Conservation (phyloP, 2,329 filamentous ascomycete genomes). For the Venturia carpophila region DNA sequence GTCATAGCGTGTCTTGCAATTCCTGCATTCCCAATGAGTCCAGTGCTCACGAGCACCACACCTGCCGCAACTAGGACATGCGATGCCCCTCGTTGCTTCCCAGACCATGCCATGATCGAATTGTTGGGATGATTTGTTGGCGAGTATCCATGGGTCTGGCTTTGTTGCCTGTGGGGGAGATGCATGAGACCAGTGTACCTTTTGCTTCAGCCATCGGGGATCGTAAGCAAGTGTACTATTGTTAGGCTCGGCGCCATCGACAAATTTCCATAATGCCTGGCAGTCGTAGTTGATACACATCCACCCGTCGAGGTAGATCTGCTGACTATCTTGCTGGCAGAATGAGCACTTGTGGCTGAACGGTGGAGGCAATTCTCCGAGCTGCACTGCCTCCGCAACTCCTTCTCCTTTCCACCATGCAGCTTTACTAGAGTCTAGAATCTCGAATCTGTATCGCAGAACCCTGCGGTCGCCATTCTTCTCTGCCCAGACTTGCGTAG, state of each 20-base stretch:
- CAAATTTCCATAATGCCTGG: conserved; percentile 46
- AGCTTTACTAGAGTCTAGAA: conserved; percentile 42
- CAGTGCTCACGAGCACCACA: conserved; percentile 56
- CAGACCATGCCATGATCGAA: conserved; percentile 38
- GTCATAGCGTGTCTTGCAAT: conserved; percentile 44
- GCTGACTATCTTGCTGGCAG: conserved; percentile 30
- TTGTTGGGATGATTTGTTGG: conserved; percentile 27
- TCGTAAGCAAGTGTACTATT: conserved; percentile 42
- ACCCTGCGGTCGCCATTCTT: conserved; percentile 37
- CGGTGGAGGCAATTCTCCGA: conserved; percentile 27
- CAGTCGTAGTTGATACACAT: conserved; percentile 52
- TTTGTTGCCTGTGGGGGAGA: conserved; percentile 32
- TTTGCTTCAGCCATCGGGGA: conserved; percentile 49
- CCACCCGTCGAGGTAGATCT: conserved; percentile 44
- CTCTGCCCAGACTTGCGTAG: conserved; percentile 63
- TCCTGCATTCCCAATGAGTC: conserved; percentile 55
- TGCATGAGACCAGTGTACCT: conserved; percentile 35
- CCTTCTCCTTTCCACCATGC: conserved; percentile 53
- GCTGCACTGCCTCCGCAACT: conserved; percentile 25
- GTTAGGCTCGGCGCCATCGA: conserved; percentile 29
- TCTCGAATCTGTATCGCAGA: conserved; percentile 58
- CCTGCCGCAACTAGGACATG: conserved; percentile 56
- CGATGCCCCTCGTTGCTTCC: conserved; percentile 53
- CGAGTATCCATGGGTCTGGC: conserved; percentile 27
- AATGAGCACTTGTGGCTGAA: conserved; percentile 31